Conservation (phyloP, 805 yeast genomes). For the Candida verbasci region DNA sequence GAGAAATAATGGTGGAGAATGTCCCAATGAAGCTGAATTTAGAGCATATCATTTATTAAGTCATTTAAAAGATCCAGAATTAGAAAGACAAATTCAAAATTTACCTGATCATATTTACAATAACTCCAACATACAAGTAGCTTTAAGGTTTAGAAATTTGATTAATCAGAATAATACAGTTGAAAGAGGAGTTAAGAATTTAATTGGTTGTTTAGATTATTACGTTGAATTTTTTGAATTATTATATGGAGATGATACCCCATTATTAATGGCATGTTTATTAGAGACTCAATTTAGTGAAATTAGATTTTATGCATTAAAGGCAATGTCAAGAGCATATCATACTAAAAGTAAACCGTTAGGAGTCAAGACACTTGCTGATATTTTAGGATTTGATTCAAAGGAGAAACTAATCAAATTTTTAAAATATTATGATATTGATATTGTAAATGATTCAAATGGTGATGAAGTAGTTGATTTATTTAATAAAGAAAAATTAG, state of each 20-base stretch:
- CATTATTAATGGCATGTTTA: constrained; percentile 68
- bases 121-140: constrained; percentile 60
- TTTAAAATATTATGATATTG: constrained; percentile 61
- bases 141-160: constrained; percentile 64
- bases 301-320: constrained; percentile 67
- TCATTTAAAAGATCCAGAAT: constrained; percentile 78
- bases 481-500: constrained; percentile 40
- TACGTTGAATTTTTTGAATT: constrained; percentile 61
- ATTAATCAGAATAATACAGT: constrained; percentile 58
- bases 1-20: constrained; percentile 59
- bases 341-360: constrained; percentile 72
- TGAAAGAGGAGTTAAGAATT: constrained; percentile 48
- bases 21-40: constrained; percentile 89
- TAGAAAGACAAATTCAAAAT: constrained; percentile 69
- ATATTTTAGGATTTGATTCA: constrained; percentile 65
- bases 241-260: constrained; percentile 45
- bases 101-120: constrained; percentile 56
- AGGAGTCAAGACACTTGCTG: constrained; percentile 42
- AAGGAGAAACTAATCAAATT: constrained; percentile 49
- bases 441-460: constrained; percentile 27
- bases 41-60: constrained; percentile 81
- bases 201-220: constrained; percentile 54
- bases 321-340: constrained; percentile 57
- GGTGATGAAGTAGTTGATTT: constrained; percentile 30
- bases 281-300: constrained; percentile 79